These are phyloP conservation scores for Bjerkandera adusta DNA, from an alignment of 1,284 basidiomycete species.

Conservation along the genomic window DNA sequence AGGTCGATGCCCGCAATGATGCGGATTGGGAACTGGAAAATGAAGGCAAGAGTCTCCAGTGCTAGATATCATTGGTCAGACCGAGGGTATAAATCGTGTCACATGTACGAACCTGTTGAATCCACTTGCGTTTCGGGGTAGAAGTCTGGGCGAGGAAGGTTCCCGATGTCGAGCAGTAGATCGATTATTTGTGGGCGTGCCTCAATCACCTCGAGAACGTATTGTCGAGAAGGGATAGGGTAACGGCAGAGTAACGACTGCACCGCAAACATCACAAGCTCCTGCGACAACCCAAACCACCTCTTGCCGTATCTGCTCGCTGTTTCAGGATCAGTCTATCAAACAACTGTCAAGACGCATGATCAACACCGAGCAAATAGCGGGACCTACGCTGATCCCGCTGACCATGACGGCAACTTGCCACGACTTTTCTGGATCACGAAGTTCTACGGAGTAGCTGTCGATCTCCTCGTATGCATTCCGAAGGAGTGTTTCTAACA, in stretches of 20 bases:
- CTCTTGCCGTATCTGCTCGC: constrained; percentile 9
- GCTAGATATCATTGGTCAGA: constrained; percentile 3
- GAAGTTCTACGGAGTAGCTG: not conserved
- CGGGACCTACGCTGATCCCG: not conserved
- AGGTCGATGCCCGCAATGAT: constrained; percentile 1
- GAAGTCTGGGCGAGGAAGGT: not conserved
- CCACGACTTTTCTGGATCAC: constrained; percentile 6
- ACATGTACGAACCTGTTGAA: not conserved
- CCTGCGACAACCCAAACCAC: constrained; percentile 8
- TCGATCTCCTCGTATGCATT: constrained; percentile 1
- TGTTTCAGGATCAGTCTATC: constrained; percentile 1
- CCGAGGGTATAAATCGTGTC: not conserved
- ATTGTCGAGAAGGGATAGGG: constrained; percentile 6
- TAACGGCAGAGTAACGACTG: not conserved
- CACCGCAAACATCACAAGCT: constrained; percentile 5
- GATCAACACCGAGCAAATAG: not conserved
- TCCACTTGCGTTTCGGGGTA: constrained; percentile 9
- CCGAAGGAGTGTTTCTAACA: not conserved
- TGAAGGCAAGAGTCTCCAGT: constrained; percentile 3
- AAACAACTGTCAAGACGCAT: not conserved
- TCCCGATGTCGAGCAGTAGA: constrained; percentile 7
- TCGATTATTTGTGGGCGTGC: constrained; percentile 5
- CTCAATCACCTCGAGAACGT: constrained; percentile 6
- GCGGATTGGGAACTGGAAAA: constrained; percentile 6
- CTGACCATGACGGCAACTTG: constrained; percentile 9